A percentile compares a stretch with the other conserved stretches of the same genome.
Conservation (phyloP, 2,329 filamentous ascomycete species). For the Lasiodiplodia theobromae region DNA sequence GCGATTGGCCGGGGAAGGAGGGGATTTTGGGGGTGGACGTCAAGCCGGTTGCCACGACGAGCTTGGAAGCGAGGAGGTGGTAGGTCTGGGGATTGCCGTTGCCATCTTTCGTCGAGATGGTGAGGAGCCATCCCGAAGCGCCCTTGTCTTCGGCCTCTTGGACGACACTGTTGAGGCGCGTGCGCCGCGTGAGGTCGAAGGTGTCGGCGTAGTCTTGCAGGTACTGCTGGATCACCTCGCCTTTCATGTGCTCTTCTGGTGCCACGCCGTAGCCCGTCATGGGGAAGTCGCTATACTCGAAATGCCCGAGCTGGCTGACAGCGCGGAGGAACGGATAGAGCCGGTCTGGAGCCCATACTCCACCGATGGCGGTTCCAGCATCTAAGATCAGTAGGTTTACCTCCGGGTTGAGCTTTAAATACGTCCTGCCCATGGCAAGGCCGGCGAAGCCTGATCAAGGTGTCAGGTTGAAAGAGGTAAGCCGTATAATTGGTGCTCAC, state of each 20-base stretch:
- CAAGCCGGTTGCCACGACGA: slow-evolving; percentile 69
- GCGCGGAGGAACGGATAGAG: slow-evolving; percentile 54
- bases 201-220: slow-evolving; percentile 56
- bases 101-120: neutral
- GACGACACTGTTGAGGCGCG: slow-evolving; percentile 62
- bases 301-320: slow-evolving; percentile 51
- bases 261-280: slow-evolving; percentile 46
- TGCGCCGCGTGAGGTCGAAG: slow-evolving; percentile 57
- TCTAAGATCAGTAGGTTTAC: slow-evolving; percentile 54
- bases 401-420: slow-evolving; percentile 52
- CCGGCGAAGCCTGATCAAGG: slow-evolving; percentile 46
- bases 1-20: slow-evolving; percentile 55
- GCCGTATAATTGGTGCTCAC: neutral
- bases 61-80: slow-evolving; percentile 50
- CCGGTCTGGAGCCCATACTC: slow-evolving; percentile 53
- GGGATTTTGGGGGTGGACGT: slow-evolving; percentile 66
- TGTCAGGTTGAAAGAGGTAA: neutral
- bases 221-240: slow-evolving; percentile 64
- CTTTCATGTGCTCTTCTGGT: slow-evolving; percentile 65
- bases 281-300: slow-evolving; percentile 49
- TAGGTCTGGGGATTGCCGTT: neutral
- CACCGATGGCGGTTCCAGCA: slow-evolving; percentile 48
- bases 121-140: slow-evolving; percentile 44
- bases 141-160: slow-evolving; percentile 53
- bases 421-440: slow-evolving; percentile 57